A percentile compares a stretch with the other conserved stretches of the same genome.
Conservation (phyloP, 2,329 filamentous ascomycete species). For the Lojkania enalia region DNA sequence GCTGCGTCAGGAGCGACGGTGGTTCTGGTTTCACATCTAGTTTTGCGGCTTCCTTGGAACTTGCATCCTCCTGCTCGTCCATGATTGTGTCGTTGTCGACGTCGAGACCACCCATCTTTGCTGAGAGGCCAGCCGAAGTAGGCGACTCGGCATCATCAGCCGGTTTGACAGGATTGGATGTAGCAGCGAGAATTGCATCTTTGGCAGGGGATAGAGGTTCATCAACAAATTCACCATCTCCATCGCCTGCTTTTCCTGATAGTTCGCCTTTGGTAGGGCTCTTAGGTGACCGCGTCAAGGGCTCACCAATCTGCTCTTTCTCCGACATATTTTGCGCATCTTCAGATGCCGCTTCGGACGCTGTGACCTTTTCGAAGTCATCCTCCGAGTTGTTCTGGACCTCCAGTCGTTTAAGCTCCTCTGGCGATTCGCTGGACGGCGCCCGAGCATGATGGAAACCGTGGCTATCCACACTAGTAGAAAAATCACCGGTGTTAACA, state of each 20-base stretch:
- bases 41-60: conserved; percentile 18
- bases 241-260: conserved; percentile 25
- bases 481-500: conserved; percentile 60
- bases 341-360: conserved; percentile 71
- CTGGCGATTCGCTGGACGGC: conserved; percentile 57
- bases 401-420: conserved; percentile 71
- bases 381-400: conserved; percentile 82
- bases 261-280: conserved; percentile 36
- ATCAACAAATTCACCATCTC: conserved; percentile 74
- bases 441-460: conserved; percentile 56
- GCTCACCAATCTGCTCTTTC: conserved; percentile 41
- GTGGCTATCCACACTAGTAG: conserved; percentile 56
- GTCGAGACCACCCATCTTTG: conserved; percentile 60
- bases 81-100: conserved; percentile 62
- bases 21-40: conserved; percentile 26
- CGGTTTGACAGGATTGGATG: conserved; percentile 25
- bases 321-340: conserved; percentile 62
- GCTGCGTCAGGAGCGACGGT: conserved; percentile 48
- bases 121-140: conserved; percentile 58
- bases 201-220: conserved; percentile 68
- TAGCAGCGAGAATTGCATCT: conserved; percentile 23
- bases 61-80: conserved; percentile 36
- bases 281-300: conserved; percentile 52
- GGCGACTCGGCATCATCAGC: conserved; percentile 48
- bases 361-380: conserved; percentile 88